Evolutionary conservation across 768 basidiomycete genomes (phyloP).

Genomic region (Russula lepida): DNA sequence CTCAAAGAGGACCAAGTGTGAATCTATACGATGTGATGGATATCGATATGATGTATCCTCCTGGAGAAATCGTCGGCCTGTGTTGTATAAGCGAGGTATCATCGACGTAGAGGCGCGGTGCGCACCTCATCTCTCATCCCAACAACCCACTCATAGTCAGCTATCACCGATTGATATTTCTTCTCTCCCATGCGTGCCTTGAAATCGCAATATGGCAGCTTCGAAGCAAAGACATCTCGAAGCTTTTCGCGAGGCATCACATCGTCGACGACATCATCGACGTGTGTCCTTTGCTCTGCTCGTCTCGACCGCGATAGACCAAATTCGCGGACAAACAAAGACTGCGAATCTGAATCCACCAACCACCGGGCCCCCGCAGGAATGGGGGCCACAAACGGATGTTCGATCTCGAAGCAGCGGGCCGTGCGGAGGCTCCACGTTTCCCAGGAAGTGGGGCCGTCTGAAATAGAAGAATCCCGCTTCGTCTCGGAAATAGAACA

Average conservation of each 20-base stretch:
- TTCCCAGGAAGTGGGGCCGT: constrained; percentile 6
- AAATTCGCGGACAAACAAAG: constrained; percentile 8
- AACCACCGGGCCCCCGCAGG: constrained; percentile 15
- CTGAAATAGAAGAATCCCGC: background rate
- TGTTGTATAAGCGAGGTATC: background rate
- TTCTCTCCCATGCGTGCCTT: constrained; percentile 5
- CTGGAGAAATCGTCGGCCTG: constrained; percentile 2
- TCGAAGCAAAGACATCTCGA: constrained; percentile 1
- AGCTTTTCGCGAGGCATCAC: background rate
- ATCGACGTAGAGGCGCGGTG: background rate
- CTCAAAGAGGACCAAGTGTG: background rate
- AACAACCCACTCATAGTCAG: constrained; percentile 17
- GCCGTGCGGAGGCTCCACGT: background rate
- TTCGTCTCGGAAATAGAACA: background rate
- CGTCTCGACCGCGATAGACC: background rate
- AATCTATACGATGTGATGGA: constrained; percentile 12
- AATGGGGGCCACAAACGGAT: background rate
- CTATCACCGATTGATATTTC: constrained; percentile 13
- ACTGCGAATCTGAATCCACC: background rate
- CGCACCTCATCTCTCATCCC: constrained; percentile 12
- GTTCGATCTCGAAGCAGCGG: constrained; percentile 12
- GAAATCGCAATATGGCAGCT: constrained; percentile 1
- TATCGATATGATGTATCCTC: constrained; percentile 10
- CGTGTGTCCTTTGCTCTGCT: background rate
- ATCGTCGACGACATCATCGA: background rate